Percentiles rank a stretch among this genome's conserved stretches.
phyloP scores from a whole-genome alignment of 345 rosid species.

The Euphorbia pulcherrima region DNA sequence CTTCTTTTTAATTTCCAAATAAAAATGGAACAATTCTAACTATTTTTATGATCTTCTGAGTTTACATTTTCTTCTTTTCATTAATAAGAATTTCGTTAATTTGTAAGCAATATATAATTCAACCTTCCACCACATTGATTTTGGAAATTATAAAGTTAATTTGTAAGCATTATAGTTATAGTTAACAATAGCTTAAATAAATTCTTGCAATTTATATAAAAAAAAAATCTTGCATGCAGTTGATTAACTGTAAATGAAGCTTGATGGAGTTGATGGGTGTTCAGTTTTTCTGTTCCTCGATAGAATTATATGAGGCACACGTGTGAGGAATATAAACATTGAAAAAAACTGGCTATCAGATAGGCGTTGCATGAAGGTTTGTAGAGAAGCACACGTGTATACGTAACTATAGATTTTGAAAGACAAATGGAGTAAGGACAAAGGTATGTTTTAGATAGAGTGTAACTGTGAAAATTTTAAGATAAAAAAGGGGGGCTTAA shows the following conservation, averaged over 20 bases:
- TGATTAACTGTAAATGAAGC: background rate
- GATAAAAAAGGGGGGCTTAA: background rate
- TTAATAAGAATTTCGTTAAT: too few species aligned
- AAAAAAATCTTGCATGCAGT: too few species aligned
- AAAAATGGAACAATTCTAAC: background rate
- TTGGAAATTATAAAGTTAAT: too few species aligned
- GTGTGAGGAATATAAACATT: constrained; percentile 34
- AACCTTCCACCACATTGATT: too few species aligned
- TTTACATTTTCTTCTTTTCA: too few species aligned
- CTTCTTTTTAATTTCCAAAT: background rate
- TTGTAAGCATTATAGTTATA: too few species aligned
- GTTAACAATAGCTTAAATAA: too few species aligned
- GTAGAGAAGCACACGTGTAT: constrained; percentile 30
- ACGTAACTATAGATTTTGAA: constrained; percentile 19
- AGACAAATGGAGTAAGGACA: constrained; percentile 29
- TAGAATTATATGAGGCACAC: constrained; percentile 32
- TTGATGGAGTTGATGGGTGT: background rate
- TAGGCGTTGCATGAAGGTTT: constrained; percentile 27
- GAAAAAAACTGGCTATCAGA: constrained; percentile 16
- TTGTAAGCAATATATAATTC: too few species aligned
- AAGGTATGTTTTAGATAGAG: constrained; percentile 10
- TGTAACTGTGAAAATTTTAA: background rate
- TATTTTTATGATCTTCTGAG: too few species aligned
- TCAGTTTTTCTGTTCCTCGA: constrained; percentile 12
- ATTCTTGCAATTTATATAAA: background rate